Evolutionary conservation across 352 stramenopile species (phyloP).

Genomic region (Globisporangium viniferum): DNA sequence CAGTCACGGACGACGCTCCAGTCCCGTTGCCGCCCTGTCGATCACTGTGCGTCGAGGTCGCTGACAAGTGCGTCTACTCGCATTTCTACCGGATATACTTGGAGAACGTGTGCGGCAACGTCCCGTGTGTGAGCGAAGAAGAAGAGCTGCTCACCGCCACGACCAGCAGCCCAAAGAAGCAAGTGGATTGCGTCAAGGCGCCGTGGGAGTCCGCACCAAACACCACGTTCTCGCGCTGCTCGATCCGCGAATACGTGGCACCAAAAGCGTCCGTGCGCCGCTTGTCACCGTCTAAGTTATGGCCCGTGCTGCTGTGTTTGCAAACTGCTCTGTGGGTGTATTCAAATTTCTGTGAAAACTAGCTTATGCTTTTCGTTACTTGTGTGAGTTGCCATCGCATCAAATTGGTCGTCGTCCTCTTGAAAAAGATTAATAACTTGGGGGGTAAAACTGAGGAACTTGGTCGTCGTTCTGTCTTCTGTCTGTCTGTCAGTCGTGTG

Average conservation of each 20-base stretch:
- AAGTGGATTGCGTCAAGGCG: slow-evolving; percentile 42
- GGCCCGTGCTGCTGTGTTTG: not conserved
- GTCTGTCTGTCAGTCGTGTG: not conserved
- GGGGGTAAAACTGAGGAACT: not conserved
- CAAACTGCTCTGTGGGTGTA: not conserved
- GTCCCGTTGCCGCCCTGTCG: slow-evolving; percentile 56
- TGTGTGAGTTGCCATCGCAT: not conserved
- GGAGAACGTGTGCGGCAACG: slow-evolving; percentile 62
- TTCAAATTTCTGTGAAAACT: slow-evolving; percentile 3
- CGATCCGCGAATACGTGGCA: slow-evolving; percentile 48
- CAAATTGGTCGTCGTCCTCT: not conserved
- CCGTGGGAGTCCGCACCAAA: slow-evolving; percentile 47
- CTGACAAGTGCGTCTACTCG: slow-evolving; percentile 74
- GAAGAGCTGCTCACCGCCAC: slow-evolving; percentile 31
- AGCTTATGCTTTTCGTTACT: not conserved
- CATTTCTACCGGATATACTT: slow-evolving; percentile 65
- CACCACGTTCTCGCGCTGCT: slow-evolving; percentile 53
- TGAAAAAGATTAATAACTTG: not conserved
- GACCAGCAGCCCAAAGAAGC: slow-evolving; percentile 28
- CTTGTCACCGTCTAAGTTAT: not conserved
- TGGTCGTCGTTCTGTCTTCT: not conserved
- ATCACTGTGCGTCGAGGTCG: slow-evolving; percentile 71
- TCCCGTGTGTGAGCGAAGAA: slow-evolving; percentile 53
- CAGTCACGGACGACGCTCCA: slow-evolving; percentile 12
- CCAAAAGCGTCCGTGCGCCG: slow-evolving; percentile 8